Conservation (phyloP, 2,329 filamentous ascomycete species). For the Tolypocladium sp. region DNA sequence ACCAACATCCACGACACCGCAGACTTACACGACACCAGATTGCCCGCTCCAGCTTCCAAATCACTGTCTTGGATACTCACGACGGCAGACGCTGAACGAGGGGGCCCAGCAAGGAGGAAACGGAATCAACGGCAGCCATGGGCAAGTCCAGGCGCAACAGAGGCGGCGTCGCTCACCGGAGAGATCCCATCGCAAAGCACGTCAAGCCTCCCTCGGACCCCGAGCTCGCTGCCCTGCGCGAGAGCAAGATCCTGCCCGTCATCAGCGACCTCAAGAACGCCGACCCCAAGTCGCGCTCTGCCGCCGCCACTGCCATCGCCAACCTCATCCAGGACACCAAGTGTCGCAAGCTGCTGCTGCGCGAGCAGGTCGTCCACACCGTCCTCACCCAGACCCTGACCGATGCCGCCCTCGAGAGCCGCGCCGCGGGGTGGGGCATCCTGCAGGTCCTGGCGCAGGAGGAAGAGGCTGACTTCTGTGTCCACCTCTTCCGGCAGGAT, state of each 20-base stretch:
- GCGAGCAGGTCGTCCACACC: conserved; percentile 56
- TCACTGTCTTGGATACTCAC: too few relatives aligned
- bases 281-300: conserved; percentile 48
- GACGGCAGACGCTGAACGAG: not conserved
- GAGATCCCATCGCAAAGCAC: conserved; percentile 47
- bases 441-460: conserved; percentile 51
- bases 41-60: not conserved
- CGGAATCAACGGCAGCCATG: conserved; percentile 27
- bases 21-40: not conserved
- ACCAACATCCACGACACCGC: not conserved
- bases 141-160: conserved; percentile 50
- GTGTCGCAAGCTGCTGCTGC: conserved; percentile 55
- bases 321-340: conserved; percentile 53
- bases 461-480: conserved; percentile 57
- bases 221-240: conserved; percentile 52
- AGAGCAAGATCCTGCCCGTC: conserved; percentile 54
- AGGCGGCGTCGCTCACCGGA: conserved; percentile 35
- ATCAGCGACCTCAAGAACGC: conserved; percentile 50
- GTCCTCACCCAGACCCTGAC: conserved; percentile 56
- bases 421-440: conserved; percentile 60
- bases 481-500: conserved; percentile 55
- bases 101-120: not conserved
- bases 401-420: conserved; percentile 52
- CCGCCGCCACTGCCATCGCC: conserved; percentile 49
- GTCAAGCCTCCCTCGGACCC: conserved; percentile 55